Evolutionary conservation across 192 early-diverging fungal species (phyloP).

Genomic region (Umbelopsis ramanniana): DNA sequence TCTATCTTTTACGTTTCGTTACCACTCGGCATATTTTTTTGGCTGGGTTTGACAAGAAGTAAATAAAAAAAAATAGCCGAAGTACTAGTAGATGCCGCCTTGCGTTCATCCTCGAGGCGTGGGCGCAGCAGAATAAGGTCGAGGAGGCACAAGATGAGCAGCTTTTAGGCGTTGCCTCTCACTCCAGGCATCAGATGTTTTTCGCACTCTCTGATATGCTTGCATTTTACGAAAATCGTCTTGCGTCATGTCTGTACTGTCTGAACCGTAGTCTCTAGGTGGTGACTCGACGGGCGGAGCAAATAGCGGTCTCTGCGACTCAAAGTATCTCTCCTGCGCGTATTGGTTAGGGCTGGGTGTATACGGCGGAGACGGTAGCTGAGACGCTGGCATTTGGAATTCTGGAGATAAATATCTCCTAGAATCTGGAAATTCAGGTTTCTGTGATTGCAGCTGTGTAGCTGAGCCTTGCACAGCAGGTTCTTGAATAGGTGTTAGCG

Average conservation of each 20-base stretch:
- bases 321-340: not conserved
- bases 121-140: not conserved
- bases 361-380: not conserved
- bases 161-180: not conserved
- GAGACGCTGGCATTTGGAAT: not conserved
- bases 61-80: too few species aligned
- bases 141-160: not conserved
- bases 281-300: too few species aligned
- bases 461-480: not conserved
- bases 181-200: not conserved
- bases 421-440: not conserved
- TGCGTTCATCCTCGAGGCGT: too few species aligned
- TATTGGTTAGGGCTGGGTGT: not conserved
- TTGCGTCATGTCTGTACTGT: not conserved
- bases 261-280: too few species aligned
- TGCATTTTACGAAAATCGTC: not conserved
- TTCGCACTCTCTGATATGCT: not conserved
- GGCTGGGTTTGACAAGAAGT: too few species aligned
- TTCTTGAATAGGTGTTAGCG: not conserved
- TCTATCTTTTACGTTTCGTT: too few species aligned
- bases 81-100: too few species aligned
- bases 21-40: not conserved
- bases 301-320: not conserved
- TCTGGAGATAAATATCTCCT: constrained; percentile 6
- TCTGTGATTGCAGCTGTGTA: not conserved